A percentile compares a stretch with the other conserved stretches of the same genome.
Conservation (phyloP, 1,139 yeast genomes). For the Pichia sp. region DNA sequence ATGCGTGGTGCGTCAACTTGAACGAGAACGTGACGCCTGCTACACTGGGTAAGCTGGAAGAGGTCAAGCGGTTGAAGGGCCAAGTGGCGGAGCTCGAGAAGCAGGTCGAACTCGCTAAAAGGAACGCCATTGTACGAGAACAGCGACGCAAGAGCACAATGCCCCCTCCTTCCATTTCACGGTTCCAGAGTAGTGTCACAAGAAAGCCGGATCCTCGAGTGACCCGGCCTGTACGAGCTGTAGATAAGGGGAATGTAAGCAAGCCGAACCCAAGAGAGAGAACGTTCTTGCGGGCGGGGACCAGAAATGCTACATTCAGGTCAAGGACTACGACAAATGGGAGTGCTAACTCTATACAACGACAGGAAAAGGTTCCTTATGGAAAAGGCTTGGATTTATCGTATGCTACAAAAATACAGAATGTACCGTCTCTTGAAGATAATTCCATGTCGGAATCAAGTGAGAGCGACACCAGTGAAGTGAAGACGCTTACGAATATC, state of each 20-base stretch:
- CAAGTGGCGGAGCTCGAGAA: conserved; percentile 18
- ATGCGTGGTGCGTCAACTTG: conserved; percentile 65
- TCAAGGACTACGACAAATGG: not conserved
- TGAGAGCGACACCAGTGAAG: conserved; percentile 16
- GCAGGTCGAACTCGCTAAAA: conserved; percentile 12
- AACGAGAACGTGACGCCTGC: conserved; percentile 38
- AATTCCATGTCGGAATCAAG: conserved; percentile 12
- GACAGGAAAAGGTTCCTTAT: not conserved
- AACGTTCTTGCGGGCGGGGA: conserved; percentile 12
- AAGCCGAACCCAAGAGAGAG: not conserved
- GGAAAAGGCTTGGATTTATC: conserved; percentile 7
- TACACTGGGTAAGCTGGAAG: conserved; percentile 18
- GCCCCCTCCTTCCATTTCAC: conserved; percentile 23
- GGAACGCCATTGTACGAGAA: not conserved
- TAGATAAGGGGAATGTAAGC: not conserved
- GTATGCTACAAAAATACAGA: conserved; percentile 12
- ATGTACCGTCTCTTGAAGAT: not conserved
- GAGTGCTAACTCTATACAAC: not conserved
- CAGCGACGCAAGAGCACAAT: conserved; percentile 12
- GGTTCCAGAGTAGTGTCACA: not conserved
- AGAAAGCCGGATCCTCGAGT: not conserved
- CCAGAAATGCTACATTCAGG: conserved; percentile 4
- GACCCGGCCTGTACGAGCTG: not conserved
- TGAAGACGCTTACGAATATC: conserved; percentile 9
- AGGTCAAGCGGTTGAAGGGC: conserved; percentile 16